Percentiles rank a stretch among this genome's conserved stretches.
These are phyloP conservation scores for Cladosporium sphaerospermum DNA, from an alignment of 2,329 filamentous ascomycete species.

Conservation along the genomic window DNA sequence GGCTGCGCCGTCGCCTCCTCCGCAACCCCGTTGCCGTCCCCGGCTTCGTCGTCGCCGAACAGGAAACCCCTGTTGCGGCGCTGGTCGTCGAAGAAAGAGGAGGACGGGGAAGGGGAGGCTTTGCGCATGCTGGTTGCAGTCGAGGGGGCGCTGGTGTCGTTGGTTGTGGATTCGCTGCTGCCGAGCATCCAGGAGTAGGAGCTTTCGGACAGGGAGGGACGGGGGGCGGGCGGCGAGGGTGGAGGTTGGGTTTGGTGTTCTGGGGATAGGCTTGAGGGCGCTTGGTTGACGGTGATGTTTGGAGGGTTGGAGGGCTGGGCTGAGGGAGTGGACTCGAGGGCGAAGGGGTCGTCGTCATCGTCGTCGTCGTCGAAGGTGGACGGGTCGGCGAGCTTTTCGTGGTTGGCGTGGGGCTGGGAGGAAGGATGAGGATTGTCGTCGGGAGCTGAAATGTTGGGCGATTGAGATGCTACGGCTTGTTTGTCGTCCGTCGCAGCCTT, in stretches of 20 bases:
- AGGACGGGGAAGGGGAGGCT: background rate
- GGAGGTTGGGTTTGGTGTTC: background rate
- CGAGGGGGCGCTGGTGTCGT: background rate
- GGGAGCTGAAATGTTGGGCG: background rate
- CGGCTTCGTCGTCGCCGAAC: constrained; percentile 16
- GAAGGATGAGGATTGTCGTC: background rate
- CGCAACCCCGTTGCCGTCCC: background rate
- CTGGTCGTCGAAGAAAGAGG: constrained; percentile 15
- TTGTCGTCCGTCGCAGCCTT: background rate
- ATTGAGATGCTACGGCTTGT: background rate
- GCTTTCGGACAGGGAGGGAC: constrained; percentile 62
- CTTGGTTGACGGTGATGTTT: background rate
- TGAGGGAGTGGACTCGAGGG: background rate
- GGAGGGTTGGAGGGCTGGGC: background rate
- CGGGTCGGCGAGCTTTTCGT: constrained; percentile 13
- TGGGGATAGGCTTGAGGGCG: background rate
- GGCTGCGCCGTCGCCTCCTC: background rate
- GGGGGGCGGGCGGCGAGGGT: background rate
- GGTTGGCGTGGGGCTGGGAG: background rate
- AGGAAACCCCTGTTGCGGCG: constrained; percentile 17
- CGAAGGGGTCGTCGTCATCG: background rate
- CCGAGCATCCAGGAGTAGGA: constrained; percentile 75
- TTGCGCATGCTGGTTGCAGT: background rate
- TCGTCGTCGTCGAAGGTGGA: constrained; percentile 16
- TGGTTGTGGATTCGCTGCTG: background rate